Base-by-base conservation (phyloP, 1,284 basidiomycete species). In the Moesziomyces globuligerus region DNA sequence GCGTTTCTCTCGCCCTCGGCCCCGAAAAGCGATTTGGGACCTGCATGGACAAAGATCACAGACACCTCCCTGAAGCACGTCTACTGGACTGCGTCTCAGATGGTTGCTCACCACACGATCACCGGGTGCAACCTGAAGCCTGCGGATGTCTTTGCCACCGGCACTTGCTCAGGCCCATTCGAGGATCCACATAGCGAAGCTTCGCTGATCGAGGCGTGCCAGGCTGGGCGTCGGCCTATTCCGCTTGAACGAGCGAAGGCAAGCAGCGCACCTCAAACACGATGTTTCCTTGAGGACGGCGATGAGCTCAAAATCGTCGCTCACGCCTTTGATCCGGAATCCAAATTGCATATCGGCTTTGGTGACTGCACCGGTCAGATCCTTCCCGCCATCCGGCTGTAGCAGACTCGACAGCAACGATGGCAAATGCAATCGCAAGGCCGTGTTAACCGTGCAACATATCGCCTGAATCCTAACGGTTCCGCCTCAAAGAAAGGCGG, bases 31-130 rank as follows among this genome's bases (percentile, higher is more conserved):
- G 32, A 7, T 8, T 41, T 23, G 28, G 41, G 45, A 1, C 47
- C 45, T 32, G 21, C 37, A 4, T 62, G 45, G 43, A 68, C 57
- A 2, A 53, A 42, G 38, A 48, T 58, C 18, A 41, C 65, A 13
- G 55, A 56, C 23, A 50, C 57, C 18, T 49, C 44, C 26, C 29
- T 57, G 7, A 56, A 46, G 28, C 54, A 68, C 38, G 50, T 48
- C 24, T 68, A 68, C 65, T 68, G 51, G 39, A 68, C 65, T 7
- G 46, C 53, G 8, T 45, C 57, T 9, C 65, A 68, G 41, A 58
- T 64, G 58, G 51, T 68, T 7, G 49, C 65, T 10, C 65, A 68
- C 34, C 65, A 68, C 32, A 52, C 59, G 1, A 34, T 50, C 18
- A 53, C 59, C 0, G 65, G 65, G 1, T 68, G 66, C 43, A 45